Percentiles rank a stretch among this genome's conserved stretches.
phyloP scores from a whole-genome alignment of 169 alveolate genomes.

The Plasmodium gallinaceum region DNA sequence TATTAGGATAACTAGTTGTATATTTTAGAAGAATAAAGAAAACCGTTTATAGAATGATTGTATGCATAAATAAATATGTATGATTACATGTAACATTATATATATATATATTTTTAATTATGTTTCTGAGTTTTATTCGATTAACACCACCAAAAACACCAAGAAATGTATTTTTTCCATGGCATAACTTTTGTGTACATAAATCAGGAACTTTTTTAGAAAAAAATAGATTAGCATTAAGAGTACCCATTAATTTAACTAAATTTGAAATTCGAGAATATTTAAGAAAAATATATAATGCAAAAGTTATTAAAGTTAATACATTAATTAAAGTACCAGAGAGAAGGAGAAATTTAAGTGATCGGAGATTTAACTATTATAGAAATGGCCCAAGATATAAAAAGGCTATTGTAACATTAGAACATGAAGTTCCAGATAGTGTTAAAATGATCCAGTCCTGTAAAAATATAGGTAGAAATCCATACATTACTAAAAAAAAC shows the following conservation, averaged over 20 bases:
- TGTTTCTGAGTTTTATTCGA: slow-evolving; percentile 61
- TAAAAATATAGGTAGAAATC: slow-evolving; percentile 86
- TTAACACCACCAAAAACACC: slow-evolving; percentile 75
- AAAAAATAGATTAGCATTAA: slow-evolving; percentile 87
- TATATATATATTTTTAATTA: slow-evolving; percentile 14
- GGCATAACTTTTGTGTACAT: slow-evolving; percentile 89
- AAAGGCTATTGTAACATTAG: slow-evolving; percentile 90
- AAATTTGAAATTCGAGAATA: slow-evolving; percentile 90
- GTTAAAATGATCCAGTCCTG: slow-evolving; percentile 90
- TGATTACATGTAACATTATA: background rate
- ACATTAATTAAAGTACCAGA: slow-evolving; percentile 89
- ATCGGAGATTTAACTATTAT: slow-evolving; percentile 81
- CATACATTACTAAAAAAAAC: slow-evolving; percentile 88
- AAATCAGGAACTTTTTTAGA: slow-evolving; percentile 90
- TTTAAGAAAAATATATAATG: slow-evolving; percentile 88
- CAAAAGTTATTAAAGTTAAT: slow-evolving; percentile 89
- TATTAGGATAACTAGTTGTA: too few species aligned
- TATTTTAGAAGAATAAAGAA: too few species aligned
- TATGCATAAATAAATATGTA: background rate
- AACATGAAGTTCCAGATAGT: slow-evolving; percentile 89
- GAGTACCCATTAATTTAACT: slow-evolving; percentile 91
- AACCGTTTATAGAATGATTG: too few species aligned
- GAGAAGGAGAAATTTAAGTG: slow-evolving; percentile 82
- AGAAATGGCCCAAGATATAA: slow-evolving; percentile 91
- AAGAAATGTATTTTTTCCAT: slow-evolving; percentile 91